Percentiles rank a stretch among this genome's conserved stretches.
phyloP scores from a whole-genome alignment of 2,329 filamentous ascomycete species.

The Orbilia quercus region DNA sequence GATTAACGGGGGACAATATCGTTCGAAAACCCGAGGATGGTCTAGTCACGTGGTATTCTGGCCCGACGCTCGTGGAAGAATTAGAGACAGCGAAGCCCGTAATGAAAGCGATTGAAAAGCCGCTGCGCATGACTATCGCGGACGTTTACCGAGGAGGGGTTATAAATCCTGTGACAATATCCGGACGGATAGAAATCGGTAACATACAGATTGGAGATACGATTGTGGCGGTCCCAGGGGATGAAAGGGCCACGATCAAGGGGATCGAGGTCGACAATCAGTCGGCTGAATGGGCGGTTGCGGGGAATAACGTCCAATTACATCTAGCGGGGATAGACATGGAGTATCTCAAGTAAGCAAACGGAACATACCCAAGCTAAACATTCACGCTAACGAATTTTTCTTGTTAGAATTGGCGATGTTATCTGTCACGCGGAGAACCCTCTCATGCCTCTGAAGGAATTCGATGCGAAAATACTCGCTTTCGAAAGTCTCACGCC shows the following conservation, averaged over 20 bases:
- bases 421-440: constrained; percentile 78
- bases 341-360: constrained; percentile 71
- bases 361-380: not conserved
- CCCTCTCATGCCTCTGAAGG: constrained; percentile 77
- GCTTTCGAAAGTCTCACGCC: constrained; percentile 91
- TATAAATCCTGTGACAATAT: constrained; percentile 83
- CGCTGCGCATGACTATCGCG: constrained; percentile 84
- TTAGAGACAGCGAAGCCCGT: constrained; percentile 84
- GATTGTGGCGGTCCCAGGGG: constrained; percentile 81
- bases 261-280: constrained; percentile 80
- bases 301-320: constrained; percentile 87
- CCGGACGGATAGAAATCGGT: constrained; percentile 86
- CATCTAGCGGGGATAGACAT: constrained; percentile 86
- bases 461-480: constrained; percentile 83
- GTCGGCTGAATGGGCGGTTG: constrained; percentile 85
- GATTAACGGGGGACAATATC: constrained; percentile 88
- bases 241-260: constrained; percentile 83
- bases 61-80: constrained; percentile 81
- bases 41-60: constrained; percentile 77
- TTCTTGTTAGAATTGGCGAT: constrained; percentile 80
- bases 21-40: constrained; percentile 69
- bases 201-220: constrained; percentile 85
- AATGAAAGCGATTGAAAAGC: constrained; percentile 76
- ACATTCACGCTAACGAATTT: constrained; percentile 1
- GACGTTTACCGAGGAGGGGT: constrained; percentile 85